Percentiles rank a stretch among this genome's conserved stretches.
These are phyloP conservation scores for Penicillium sp. DNA, from an alignment of 2,329 filamentous ascomycete genomes.

Conservation along the genomic window DNA sequence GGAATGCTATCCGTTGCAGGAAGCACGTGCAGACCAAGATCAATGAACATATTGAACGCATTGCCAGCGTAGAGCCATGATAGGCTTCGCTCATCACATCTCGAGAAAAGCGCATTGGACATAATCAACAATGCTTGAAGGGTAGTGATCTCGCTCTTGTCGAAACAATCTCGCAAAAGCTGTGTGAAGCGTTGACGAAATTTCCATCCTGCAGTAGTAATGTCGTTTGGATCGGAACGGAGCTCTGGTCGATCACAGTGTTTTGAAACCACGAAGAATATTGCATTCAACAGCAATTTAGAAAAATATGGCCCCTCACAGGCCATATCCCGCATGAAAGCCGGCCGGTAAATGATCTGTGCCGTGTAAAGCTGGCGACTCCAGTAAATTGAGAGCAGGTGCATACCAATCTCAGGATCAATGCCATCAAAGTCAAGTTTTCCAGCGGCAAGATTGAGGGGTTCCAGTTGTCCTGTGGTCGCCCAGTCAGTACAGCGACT, in stretches of 20 bases:
- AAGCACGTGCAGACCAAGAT: conserved; percentile 51
- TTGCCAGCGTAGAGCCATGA: conserved; percentile 56
- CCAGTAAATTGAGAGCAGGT: conserved; percentile 54
- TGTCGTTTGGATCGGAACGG: conserved; percentile 48
- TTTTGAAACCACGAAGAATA: conserved; percentile 50
- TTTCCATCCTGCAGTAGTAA: conserved; percentile 50
- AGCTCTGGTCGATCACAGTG: conserved; percentile 50
- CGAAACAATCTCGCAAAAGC: conserved; percentile 49
- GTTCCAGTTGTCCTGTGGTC: conserved; percentile 50
- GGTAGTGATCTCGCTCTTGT: conserved; percentile 54
- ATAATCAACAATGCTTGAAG: conserved; percentile 56
- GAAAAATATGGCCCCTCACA: conserved; percentile 54
- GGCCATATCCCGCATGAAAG: conserved; percentile 54
- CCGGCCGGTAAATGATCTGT: conserved; percentile 52
- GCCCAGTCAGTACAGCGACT: background rate
- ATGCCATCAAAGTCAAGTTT: conserved; percentile 58
- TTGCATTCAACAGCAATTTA: conserved; percentile 53
- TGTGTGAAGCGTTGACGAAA: conserved; percentile 51
- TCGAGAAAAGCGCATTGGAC: conserved; percentile 52
- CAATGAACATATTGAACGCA: conserved; percentile 54
- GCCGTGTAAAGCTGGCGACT: conserved; percentile 54
- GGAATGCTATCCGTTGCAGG: conserved; percentile 41
- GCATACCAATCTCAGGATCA: conserved; percentile 53
- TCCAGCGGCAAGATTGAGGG: conserved; percentile 47
- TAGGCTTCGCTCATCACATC: conserved; percentile 52